Base-by-base conservation (phyloP, 441 rosid genomes). In the Erysimum pusillum region DNA sequence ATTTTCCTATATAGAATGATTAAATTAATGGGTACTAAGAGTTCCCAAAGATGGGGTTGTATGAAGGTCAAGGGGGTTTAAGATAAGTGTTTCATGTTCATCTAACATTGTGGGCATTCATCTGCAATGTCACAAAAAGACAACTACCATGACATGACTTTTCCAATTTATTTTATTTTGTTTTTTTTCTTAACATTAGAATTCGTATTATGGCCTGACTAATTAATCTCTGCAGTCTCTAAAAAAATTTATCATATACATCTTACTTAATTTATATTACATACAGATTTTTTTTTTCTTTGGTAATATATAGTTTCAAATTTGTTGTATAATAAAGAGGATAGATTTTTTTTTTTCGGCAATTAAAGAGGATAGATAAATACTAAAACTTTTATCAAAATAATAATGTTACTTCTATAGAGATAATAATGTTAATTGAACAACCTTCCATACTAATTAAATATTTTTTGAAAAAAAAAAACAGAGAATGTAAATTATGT, bases 61-160 rank as follows among this genome's bases (percentile, higher is more conserved):
- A 69, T 70, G 70, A 46, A 70, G 41, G 71, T 63, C 61, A 38
- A 28, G 7, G 14, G 11, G 67, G 34, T 49, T 67, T 38, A 75
- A 61, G 79, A 85, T 76, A 67, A 58, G 70, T 85, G 97, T 84
- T 88, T 69, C 85, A 69, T 82, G 70, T 74, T 81, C 67, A 73
- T 83, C 79, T 69, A 85, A 85, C 96, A 84, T 74, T 73, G 90
- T 85, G 97, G 96, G 86, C 91, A 97, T 82, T 77, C 70, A 52
- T 82, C 88, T 85, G 90, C 74, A 77, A 66, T 74, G 80, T 87
- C 81, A 79, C 53, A 73, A 79, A 74, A 83, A 74, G 34, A 70
- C 75, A 96, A 87, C 66, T 67, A 28, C 90, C 97, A 90, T 85
- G 97, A 76, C 32, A 69, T 76, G 75, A 76, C 80, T 62, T 63